Base-by-base conservation (phyloP, 352 stramenopile genomes). In the Phytophthora pisi region DNA sequence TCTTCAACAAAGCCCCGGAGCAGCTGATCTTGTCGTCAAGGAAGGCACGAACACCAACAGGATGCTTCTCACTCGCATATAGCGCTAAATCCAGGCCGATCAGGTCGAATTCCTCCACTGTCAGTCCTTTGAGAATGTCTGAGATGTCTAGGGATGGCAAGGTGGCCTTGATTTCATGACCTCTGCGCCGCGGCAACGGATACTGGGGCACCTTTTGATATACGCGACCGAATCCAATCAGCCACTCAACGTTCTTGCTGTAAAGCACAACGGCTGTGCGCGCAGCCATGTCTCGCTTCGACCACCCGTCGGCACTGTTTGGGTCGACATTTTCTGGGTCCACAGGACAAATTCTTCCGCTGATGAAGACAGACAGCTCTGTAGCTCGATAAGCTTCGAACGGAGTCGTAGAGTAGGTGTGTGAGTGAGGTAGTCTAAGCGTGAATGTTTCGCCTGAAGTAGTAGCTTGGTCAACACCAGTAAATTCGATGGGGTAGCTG, bases 181-280 rank as follows among this genome's bases (percentile, higher is more conserved):
- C 4, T 28, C 53, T 47, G 9, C 65, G 68, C 23, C 62, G 70
- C 42, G 72, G 74, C 24, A 84, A 63, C 6, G 70, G 56, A 53
- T 72, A 58, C 3, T 45, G 53, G 36, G 70, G 65, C 2, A 91
- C 34, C 2, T 66, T 74, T 47, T 77, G 45, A 30, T 90, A 91
- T 18, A 91, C 20, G 8, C 66, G 67, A 7, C 72, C 70, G 58
- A 92, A 91, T 13, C 50, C 70, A 68, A 91, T 86, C 23, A 95
- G 31, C 82, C 86, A 92, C 51, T 93, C 88, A 7, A 93, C 69
- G 16, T 89, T 82, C 52, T 89, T 93, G 2, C 72, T 83, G 67
- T 95, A 93, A 6, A 95, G 46, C 1, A 95, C 70, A 28, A 93
- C 69, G 20, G 85, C 79, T 45, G 81, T 87, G 24, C 81, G 66